Evolutionary conservation across 2,329 filamentous ascomycete species (phyloP), one percentile per base, ranked within the genome.

Genomic region (Neurospora crassa): DNA sequence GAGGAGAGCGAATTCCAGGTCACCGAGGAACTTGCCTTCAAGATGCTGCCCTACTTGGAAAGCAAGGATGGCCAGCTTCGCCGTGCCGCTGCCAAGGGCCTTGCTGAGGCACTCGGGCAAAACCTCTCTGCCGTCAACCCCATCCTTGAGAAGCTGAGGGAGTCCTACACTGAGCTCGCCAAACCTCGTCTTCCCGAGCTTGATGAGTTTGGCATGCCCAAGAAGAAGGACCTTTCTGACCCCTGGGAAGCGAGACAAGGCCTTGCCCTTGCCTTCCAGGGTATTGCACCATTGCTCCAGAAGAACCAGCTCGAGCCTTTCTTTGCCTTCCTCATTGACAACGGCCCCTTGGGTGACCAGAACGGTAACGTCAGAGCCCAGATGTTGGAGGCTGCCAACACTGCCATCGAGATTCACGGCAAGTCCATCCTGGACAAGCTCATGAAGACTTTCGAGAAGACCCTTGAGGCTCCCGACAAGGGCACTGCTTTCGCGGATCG

Each of bases 201-300:
- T 47, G 95, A 99, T 78, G 91, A 95, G 74, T 98, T 93, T 78
- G 96, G 96, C 70, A 97, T 99, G 92, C 92, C 93, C 3, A 91
- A 90, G 77, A 98, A 97, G 82, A 90, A 91, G 78, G 93, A 98
- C 75, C 84, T 94, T 12, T 88, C 91, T 5, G 96, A 99, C 81
- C 92, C 91, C 1, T 99, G 95, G 95, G 94, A 97, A 80, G 88
- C 89, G 14, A 88, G 96, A 75, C 94, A 97, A 77, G 96, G 96
- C 70, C 91, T 97, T 76, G 95, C 93, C 10, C 86, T 94, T 29
- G 91, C 94, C 2, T 96, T 97, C 82, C 93, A 90, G 79, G 92
- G 96, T 76, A 87, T 99, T 74, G 89, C 92, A 1, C 82, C 87
- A 7, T 83, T 89, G 11, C 91, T 98, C 77, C 87, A 89, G 40